phyloP scores from a whole-genome alignment of 2,329 filamentous ascomycete genomes.

The Clonostachys rosea region DNA sequence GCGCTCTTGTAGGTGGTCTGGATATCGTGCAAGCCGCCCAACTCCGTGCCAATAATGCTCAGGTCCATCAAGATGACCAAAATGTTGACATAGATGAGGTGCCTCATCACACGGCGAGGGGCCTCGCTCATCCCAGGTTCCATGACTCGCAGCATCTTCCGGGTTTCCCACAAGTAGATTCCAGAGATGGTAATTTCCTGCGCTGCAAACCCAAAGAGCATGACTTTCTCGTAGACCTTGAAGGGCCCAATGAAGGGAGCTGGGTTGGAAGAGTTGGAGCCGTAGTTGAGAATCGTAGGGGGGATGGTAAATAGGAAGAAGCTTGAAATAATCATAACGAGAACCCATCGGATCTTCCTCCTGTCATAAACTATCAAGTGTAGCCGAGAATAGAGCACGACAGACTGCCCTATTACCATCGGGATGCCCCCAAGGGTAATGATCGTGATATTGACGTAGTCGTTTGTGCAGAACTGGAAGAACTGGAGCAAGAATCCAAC shows the following conservation, averaged over 20 bases:
- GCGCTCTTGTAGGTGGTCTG: conserved; percentile 15
- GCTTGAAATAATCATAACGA: conserved; percentile 56
- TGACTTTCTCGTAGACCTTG: conserved; percentile 46
- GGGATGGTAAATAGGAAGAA: conserved; percentile 46
- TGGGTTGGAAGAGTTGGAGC: conserved; percentile 27
- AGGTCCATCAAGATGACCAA: conserved; percentile 30
- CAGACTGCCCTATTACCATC: conserved; percentile 53
- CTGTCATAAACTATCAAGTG: conserved; percentile 52
- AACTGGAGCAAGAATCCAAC: conserved; percentile 36
- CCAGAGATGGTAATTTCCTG: conserved; percentile 50
- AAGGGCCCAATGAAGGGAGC: conserved; percentile 20
- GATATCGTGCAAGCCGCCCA: conserved; percentile 12
- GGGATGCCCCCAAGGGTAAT: conserved; percentile 7
- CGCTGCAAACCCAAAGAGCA: conserved; percentile 50
- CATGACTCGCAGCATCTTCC: conserved; percentile 27
- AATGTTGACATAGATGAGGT: conserved; percentile 31
- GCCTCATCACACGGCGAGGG: conserved; percentile 8
- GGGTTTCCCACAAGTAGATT: conserved; percentile 48
- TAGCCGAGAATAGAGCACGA: conserved; percentile 56
- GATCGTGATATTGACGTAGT: background rate
- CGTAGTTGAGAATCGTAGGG: conserved; percentile 50
- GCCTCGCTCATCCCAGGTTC: no score
- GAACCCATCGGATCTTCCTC: conserved; percentile 44
- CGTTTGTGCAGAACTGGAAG: conserved; percentile 11
- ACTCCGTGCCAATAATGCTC: conserved; percentile 16